These are phyloP conservation scores for Digitaria exilis DNA, from an alignment of 202 grass and related monocot species.

Conservation along the genomic window DNA sequence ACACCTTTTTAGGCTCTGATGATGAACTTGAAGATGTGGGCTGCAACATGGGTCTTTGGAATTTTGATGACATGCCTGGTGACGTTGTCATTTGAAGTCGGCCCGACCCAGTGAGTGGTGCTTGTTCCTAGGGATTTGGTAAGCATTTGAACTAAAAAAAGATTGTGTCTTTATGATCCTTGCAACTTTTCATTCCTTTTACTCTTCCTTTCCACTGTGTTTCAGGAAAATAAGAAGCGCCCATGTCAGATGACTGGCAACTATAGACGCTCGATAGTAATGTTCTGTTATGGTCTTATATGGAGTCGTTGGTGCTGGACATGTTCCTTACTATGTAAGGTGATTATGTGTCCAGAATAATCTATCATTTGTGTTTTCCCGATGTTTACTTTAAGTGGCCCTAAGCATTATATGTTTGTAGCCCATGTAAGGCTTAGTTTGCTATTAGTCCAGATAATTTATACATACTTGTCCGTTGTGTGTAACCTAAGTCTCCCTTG, in stretches of 20 bases:
- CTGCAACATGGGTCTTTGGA: constrained; percentile 70
- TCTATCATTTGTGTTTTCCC: not conserved
- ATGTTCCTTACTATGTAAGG: constrained; percentile 23
- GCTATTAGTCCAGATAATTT: not conserved
- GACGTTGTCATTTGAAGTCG: constrained; percentile 28
- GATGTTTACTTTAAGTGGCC: too few species aligned
- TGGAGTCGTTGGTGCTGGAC: not conserved
- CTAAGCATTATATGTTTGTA: not conserved
- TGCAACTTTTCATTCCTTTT: not conserved
- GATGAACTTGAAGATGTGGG: constrained; percentile 47
- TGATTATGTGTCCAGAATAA: constrained; percentile 10
- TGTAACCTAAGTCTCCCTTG: too few species aligned
- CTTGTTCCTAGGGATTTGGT: constrained; percentile 46
- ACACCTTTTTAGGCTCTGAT: constrained; percentile 45
- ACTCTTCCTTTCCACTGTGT: not conserved
- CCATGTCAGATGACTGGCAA: not conserved
- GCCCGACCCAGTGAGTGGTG: not conserved
- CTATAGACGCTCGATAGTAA: constrained; percentile 15
- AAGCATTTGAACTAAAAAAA: not conserved
- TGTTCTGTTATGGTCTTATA: not conserved
- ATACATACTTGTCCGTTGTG: not conserved
- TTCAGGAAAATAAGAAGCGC: constrained; percentile 42
- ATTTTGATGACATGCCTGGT: constrained; percentile 66
- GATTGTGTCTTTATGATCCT: constrained; percentile 10
- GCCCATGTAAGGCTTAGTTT: constrained; percentile 15